Evolutionary conservation across 345 rosid genomes (phyloP).

Genomic region (Brassica carinata): DNA sequence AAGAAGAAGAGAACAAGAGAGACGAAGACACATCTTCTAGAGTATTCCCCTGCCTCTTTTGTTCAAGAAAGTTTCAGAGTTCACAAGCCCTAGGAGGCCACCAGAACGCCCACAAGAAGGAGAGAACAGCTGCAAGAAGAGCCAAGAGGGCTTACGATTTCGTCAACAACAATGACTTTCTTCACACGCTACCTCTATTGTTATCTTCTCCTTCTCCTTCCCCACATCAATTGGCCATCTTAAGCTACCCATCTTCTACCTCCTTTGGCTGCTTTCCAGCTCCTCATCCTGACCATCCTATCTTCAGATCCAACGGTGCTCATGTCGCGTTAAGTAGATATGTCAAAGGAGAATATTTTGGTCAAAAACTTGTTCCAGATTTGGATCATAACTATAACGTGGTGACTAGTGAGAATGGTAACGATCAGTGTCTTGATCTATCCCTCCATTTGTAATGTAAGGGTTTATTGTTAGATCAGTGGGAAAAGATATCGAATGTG

Average conservation of each 20-base stretch:
- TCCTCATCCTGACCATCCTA: constrained; percentile 10
- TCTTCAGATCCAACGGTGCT: constrained; percentile 44
- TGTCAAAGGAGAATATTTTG: constrained; percentile 47
- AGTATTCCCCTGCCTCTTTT: constrained; percentile 72
- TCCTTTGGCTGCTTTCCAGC: constrained; percentile 43
- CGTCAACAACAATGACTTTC: constrained; percentile 34
- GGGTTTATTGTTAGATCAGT: not conserved
- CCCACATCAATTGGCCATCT: constrained; percentile 45
- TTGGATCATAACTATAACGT: constrained; percentile 22
- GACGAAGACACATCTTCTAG: constrained; percentile 43
- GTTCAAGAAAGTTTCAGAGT: constrained; percentile 81
- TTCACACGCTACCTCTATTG: constrained; percentile 40
- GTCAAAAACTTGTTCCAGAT: constrained; percentile 23
- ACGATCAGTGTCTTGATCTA: constrained; percentile 67
- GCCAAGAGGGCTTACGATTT: constrained; percentile 59
- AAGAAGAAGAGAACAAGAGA: constrained; percentile 28
- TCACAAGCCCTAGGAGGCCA: constrained; percentile 98
- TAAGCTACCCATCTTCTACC: constrained; percentile 55
- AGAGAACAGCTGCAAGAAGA: constrained; percentile 73
- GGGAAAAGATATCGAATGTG: not conserved
- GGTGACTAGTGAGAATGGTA: constrained; percentile 30
- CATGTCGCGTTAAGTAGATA: constrained; percentile 23
- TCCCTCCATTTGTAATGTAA: constrained; percentile 73
- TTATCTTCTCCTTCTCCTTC: constrained; percentile 46
- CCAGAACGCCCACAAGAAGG: constrained; percentile 95